A percentile compares a stretch with the other conserved stretches of the same genome.
phyloP scores from a whole-genome alignment of 2,329 filamentous ascomycete genomes.

The Teratosphaeria zuluensis region DNA sequence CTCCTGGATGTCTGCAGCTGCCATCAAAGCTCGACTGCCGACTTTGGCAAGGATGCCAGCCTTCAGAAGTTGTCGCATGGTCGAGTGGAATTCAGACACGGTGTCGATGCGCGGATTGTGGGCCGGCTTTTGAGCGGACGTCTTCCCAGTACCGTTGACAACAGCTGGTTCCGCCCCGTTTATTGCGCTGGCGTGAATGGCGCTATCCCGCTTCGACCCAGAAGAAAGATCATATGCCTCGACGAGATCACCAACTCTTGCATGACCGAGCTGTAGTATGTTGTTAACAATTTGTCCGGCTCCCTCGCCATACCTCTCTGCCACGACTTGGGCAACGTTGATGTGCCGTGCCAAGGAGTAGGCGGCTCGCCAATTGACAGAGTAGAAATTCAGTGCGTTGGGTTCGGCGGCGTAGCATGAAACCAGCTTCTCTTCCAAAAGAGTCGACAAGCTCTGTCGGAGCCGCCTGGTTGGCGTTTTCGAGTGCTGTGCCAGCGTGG shows the following conservation, averaged over 20 bases:
- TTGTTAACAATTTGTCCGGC: conserved; percentile 67
- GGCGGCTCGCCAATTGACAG: conserved; percentile 68
- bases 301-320: conserved; percentile 62
- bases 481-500: conserved; percentile 61
- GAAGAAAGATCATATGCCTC: conserved; percentile 46
- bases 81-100: conserved; percentile 31
- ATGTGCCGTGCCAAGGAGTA: conserved; percentile 76
- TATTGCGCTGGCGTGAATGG: conserved; percentile 13
- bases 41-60: conserved; percentile 61
- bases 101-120: conserved; percentile 22
- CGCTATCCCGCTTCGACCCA: conserved; percentile 22
- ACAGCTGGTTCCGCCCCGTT: conserved; percentile 16
- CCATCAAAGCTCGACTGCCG: conserved; percentile 36
- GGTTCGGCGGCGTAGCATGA: conserved; percentile 43
- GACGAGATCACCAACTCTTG: conserved; percentile 59
- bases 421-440: conserved; percentile 76
- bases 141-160: conserved; percentile 7
- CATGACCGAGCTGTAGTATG: conserved; percentile 67
- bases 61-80: conserved; percentile 45
- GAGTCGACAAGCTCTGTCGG: conserved; percentile 69
- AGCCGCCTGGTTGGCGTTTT: conserved; percentile 65
- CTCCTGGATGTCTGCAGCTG: conserved; percentile 45
- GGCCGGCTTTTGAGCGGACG: neutral
- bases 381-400: conserved; percentile 59
- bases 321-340: conserved; percentile 68